Evolutionary conservation across 192 early-diverging fungal species (phyloP).

Genomic region (Gonapodya prolifera): DNA sequence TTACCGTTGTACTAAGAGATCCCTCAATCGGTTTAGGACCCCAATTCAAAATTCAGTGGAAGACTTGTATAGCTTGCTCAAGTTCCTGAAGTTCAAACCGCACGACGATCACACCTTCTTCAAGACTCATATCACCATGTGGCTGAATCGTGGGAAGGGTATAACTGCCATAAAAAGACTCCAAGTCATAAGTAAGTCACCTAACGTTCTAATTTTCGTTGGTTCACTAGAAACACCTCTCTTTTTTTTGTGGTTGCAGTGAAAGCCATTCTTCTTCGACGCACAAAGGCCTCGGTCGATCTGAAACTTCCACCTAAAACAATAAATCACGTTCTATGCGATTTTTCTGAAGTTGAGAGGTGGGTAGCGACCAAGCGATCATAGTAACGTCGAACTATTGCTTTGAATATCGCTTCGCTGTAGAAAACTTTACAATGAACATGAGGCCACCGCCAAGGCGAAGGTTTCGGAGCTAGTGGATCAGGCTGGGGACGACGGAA

Average conservation of each 20-base stretch:
- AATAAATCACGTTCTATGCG: not conserved
- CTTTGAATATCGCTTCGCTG: not conserved
- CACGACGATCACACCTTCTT: not conserved
- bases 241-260: not conserved
- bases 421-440: not conserved
- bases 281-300: not conserved
- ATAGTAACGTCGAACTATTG: not conserved
- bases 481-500: not conserved
- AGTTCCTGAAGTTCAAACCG: conserved; percentile 13
- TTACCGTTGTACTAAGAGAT: not conserved
- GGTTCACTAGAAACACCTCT: not conserved
- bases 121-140: not conserved
- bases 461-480: not conserved
- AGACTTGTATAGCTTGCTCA: conserved; percentile 23
- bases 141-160: not conserved
- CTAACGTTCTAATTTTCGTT: not conserved
- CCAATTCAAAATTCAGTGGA: conserved; percentile 10
- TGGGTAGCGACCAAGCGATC: not conserved
- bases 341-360: not conserved
- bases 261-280: not conserved
- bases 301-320: not conserved
- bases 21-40: not conserved
- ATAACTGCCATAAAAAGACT: not conserved
- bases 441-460: not conserved
- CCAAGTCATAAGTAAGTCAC: not conserved